Evolutionary conservation across 495 filamentous ascomycete species (phyloP).

Genomic region (Sordaria brevicollis): DNA sequence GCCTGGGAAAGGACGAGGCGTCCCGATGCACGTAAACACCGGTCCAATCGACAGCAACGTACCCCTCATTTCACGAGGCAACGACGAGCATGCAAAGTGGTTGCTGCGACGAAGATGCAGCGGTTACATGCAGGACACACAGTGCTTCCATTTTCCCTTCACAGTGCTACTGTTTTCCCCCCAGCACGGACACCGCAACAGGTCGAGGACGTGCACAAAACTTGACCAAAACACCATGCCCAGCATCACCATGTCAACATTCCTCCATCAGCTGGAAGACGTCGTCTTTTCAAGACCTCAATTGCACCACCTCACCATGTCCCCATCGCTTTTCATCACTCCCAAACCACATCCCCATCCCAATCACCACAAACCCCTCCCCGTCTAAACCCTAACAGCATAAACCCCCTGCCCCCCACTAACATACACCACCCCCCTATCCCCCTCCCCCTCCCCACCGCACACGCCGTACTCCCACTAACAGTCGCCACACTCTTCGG

Average conservation of each 20-base stretch:
- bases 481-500: conserved; percentile 17
- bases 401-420: conserved; percentile 21
- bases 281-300: background rate
- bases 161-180: background rate
- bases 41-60: background rate
- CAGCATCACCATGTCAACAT: background rate
- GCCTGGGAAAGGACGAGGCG: background rate
- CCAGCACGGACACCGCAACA: background rate
- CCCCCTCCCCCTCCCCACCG: conserved; percentile 28
- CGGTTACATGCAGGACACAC: background rate
- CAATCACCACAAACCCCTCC: background rate
- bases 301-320: background rate
- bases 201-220: background rate
- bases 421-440: conserved; percentile 30
- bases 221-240: background rate
- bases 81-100: background rate
- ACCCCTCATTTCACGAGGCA: background rate
- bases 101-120: background rate
- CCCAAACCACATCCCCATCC: too few relatives aligned
- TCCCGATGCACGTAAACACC: background rate
- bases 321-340: background rate
- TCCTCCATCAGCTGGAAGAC: background rate
- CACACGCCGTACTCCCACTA: conserved; percentile 24
- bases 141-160: background rate
- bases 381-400: conserved; percentile 9